Evolutionary conservation across 306 rosid species (phyloP), one percentile per base, ranked within the genome.

Genomic region (Glycine soja): DNA sequence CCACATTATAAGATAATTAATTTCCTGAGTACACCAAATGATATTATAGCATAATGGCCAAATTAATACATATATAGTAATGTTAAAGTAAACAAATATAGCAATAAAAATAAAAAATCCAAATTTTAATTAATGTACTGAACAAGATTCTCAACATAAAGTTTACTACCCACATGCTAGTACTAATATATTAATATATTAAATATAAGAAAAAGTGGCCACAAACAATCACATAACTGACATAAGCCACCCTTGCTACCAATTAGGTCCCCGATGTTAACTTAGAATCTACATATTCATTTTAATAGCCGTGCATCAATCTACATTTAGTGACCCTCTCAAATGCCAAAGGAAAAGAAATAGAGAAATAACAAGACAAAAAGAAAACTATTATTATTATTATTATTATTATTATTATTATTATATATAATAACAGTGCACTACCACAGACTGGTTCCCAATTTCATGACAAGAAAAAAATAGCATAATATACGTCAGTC

Each of bases 1-100:
- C n/a, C n/a, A 72, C 47, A 83, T 83, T 63, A 79, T 58, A 76
- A 71, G 77, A 80, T 57, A 71, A 74, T 64, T 42, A 79, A 75
- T 79, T 69, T 59, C 76, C 72, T 42, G 73, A 74, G 59, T 64
- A 57, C 50, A 64, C 16, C 36, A 62, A 53, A 64, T 58, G 61
- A 56, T 66, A 75, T 79, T n/a, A n/a, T 64, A 76, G 66, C 74
- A 52, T 65, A 54, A 40, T 54, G 82, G 74, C 53, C 64, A 75
- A 32, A 48, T 57, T 32, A 81, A 81, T 64, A 69, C 36, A n/a
- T n/a, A n/a, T n/a, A 69, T 75, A 67, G 63, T 51, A 88, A 15
- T 77, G 77, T 16, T 7, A 61, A 18, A 45, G 64, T 16, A 63
- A 69, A 67, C 46, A 67, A 40, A 64, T 5, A 13, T 47, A 48